phyloP scores from a whole-genome alignment of 106 monocot genomes.

The Hemerocallis citrina region DNA sequence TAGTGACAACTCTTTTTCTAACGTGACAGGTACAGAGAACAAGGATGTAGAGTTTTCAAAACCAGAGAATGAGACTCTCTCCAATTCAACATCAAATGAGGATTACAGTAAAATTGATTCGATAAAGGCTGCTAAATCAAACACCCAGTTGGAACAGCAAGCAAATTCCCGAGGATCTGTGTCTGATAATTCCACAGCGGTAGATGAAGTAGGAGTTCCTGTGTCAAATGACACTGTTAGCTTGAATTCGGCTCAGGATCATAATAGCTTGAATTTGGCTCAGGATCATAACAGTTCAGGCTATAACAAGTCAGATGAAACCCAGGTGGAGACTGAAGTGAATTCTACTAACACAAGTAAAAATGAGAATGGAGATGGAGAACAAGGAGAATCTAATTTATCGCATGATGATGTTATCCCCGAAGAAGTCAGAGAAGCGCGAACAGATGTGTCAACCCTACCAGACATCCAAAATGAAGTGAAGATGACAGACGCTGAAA shows the following conservation, averaged over 20 bases:
- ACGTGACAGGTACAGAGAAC: background rate
- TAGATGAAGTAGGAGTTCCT: background rate
- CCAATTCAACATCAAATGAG: conserved; percentile 8
- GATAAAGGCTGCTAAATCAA: background rate
- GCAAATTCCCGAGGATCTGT: background rate
- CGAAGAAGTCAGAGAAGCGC: conserved; percentile 7
- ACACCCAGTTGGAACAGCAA: background rate
- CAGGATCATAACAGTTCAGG: background rate
- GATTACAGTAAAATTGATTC: background rate
- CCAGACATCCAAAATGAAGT: conserved; percentile 18
- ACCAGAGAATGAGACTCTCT: background rate
- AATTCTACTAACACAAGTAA: background rate
- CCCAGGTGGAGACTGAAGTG: background rate
- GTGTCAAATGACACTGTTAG: background rate
- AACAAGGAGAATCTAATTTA: background rate
- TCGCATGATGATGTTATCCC: background rate
- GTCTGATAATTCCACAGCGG: background rate
- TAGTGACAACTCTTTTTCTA: background rate
- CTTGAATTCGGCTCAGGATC: conserved; percentile 1
- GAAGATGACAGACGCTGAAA: conserved; percentile 12
- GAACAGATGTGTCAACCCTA: conserved; percentile 9
- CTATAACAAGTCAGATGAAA: background rate
- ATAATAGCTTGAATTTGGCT: background rate
- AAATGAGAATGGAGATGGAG: conserved; percentile 8
- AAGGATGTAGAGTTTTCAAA: conserved; percentile 5